Evolutionary conservation across 306 rosid species (phyloP), one percentile per base, ranked within the genome.

Genomic region (Pueraria montana): DNA sequence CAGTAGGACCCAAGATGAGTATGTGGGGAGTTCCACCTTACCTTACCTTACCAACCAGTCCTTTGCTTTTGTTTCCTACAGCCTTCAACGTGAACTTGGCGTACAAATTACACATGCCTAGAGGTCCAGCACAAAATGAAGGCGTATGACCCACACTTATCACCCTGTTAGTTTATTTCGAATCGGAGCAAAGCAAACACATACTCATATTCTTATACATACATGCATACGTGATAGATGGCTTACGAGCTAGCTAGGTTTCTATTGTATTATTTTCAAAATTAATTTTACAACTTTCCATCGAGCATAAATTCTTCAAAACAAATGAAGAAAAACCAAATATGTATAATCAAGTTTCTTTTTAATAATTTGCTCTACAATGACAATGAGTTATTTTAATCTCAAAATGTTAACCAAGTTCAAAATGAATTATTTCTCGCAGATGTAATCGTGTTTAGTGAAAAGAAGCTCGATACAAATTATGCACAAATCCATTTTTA

Each of bases 101-200:
- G 87, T 92, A 79, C 85, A 88, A 83, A 88, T 89, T 88, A 86
- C 89, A 84, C 79, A 81, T 86, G 85, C 81, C 14, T 12, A 32
- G 1, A 62, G 73, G 40, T 21, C 78, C 80, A 4, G 17, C 82
- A 46, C 62, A 71, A 56, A 46, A 56, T 76, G 6, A 55, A 80
- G 18, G 17, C 49, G 2, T 72, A 12, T 78, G 74, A 36, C 72
- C 45, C 78, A 75, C 66, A 0, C 55, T 38, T 38, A 38, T 38
- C 43, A 30, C 34, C 49, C 23, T 20, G 3, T 45, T 11, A 30
- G 26, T 63, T 45, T 21, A 0, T 26, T 38, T 50, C 1, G 3
- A 27, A 27, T 27, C 34, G 10, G 11, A 62, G 42, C 16, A 8
- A 58, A 30, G 4, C 3, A 3, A 30, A 27, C 3, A 20, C 2